phyloP scores from a whole-genome alignment of 192 early-diverging fungal species.

The Coemansia interrupta region DNA sequence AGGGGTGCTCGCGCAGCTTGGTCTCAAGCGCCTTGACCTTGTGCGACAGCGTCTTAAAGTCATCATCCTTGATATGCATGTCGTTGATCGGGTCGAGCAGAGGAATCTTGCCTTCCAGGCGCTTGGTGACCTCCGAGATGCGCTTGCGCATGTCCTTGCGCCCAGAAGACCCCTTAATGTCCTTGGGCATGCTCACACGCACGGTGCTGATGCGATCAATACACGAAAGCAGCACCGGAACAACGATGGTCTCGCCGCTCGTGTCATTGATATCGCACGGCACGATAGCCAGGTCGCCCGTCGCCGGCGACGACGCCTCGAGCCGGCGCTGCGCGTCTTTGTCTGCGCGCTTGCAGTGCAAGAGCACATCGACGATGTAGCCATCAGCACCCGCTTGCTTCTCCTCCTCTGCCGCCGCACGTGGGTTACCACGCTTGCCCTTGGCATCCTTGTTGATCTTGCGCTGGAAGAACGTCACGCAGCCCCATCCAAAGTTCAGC shows the following conservation, averaged over 20 bases:
- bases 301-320: conserved; percentile 20
- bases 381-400: conserved; percentile 46
- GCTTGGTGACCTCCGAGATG: conserved; percentile 65
- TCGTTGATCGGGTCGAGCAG: conserved; percentile 84
- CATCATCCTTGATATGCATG: conserved; percentile 79
- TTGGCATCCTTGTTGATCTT: conserved; percentile 18
- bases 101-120: conserved; percentile 76
- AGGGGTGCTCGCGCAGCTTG: conserved; percentile 59
- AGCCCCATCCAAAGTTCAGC: conserved; percentile 90
- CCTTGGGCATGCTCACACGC: conserved; percentile 69
- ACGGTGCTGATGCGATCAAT: conserved; percentile 72
- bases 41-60: conserved; percentile 67
- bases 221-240: conserved; percentile 73
- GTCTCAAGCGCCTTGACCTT: conserved; percentile 73
- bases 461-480: conserved; percentile 74
- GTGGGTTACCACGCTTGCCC: conserved; percentile 23
- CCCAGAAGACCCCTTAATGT: conserved; percentile 57
- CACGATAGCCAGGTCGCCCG: conserved; percentile 33
- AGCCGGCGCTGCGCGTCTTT: conserved; percentile 11
- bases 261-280: conserved; percentile 51
- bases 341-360: conserved; percentile 63
- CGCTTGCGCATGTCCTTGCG: conserved; percentile 61
- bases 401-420: conserved; percentile 26
- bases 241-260: conserved; percentile 60
- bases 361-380: conserved; percentile 81